Base-by-base conservation (phyloP, 305 asterid genomes). In the Ilex paraguariensis region DNA sequence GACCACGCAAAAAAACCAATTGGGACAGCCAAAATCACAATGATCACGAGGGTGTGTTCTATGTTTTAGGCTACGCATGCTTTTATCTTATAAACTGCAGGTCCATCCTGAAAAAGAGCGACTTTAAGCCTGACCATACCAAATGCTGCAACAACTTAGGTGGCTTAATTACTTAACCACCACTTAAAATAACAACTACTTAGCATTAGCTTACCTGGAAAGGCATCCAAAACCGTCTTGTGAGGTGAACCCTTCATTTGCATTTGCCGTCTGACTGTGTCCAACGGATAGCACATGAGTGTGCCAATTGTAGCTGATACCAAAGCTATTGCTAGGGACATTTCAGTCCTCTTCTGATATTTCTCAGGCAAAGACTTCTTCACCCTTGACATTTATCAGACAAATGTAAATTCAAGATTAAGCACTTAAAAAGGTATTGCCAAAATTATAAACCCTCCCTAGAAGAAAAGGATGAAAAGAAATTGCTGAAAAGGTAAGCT, bases 231-330 rank as follows among this genome's bases (percentile, higher is more conserved):
- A 64, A 89, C 62, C 12, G 93, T 77, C 62, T 40, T 60, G 69
- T 85, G 89, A 56, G 98, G 97, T 13, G 85, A 77, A 64, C 93
- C 91, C 84, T 70, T 89, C 97, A 89, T 87, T 76, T 92, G 97
- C 98, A 92, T 89, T 81, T 92, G 97, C 60, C 96, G 71, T 71
- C 98, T 77, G 53, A 85, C 84, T 3, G 97, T 92, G 77, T 89
- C 98, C 85, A 92, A 74, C 61, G 98, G 98, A 79, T 89, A 92
- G 79, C 97, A 92, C 78, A 76, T 69, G 51, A 85, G 77, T 6
- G 98, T 89, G 66, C 97, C 98, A 54, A 89, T 83, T 54, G 91
- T 79, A 50, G 97, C 96, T 17, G 97, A 85, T 28, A 87, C 75
- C 75, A 92, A 72, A 16, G 92, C 92, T 44, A 93, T 87, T 58